Base-by-base conservation (phyloP, 192 early-diverging fungal genomes). In the Pecoramyces ruminantium region DNA sequence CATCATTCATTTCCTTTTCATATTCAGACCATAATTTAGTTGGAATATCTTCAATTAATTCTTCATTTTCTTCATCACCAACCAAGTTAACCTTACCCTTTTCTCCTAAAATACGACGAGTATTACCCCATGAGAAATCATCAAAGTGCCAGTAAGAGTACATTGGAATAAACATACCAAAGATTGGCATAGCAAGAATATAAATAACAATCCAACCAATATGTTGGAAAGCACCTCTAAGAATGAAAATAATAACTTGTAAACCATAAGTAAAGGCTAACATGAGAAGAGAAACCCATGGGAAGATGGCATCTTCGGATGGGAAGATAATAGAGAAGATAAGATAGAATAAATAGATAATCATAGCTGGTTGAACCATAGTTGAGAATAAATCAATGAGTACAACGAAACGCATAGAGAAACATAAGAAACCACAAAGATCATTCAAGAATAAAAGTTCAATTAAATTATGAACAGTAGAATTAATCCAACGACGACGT, bases 111-210 rank as follows among this genome's bases (percentile, higher is more conserved):
- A 97, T 94, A 28, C 93, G 78, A 85, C 97, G 94, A 38, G 97
- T 99, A 84, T 96, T 97, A 80, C 96, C 97, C 97, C 97, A 99
- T n/a, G 95, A 96, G 84, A 99, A 99, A 84, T 99, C 96, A 84
- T 99, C 97, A 85, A 98, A 96, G 88, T 96, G 95, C 97, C 97
- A 99, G 91, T 96, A 99, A 28, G 97, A 88, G 85, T 99, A 99
- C 13, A 87, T 78, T 18, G 88, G 86, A n/a, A 88, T 42, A 79
- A 85, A 89, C 81, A 88, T 86, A 15, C 92, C 91, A 83, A 96
- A 98, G 18, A 96, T 87, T 15, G 96, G 96, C 82, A 96, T 94
- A 21, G 96, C 95, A 39, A 96, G 78, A 58, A 98, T 93, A 81
- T 93, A 95, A 78, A 98, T 93, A 83, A 99, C 91, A 96, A 99